phyloP scores from a whole-genome alignment of 2,329 filamentous ascomycete genomes.

The Fulvia fulva region DNA sequence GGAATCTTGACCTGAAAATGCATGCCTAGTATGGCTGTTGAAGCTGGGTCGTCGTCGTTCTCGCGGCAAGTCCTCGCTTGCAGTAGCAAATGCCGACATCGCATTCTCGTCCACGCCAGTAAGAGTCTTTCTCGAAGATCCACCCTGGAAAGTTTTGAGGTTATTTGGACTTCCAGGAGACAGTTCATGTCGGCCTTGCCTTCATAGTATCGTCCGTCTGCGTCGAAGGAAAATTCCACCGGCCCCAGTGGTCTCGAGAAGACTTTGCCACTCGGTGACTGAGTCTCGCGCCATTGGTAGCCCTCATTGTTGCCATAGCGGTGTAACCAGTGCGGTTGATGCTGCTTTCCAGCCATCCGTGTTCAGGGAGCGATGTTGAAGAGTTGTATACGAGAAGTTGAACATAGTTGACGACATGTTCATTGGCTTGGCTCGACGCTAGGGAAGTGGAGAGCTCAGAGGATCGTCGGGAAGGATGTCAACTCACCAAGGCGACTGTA shows the following conservation, averaged over 20 bases:
- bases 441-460: background rate
- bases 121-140: slow-evolving; percentile 35
- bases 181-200: slow-evolving; percentile 45
- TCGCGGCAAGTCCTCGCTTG: slow-evolving; percentile 29
- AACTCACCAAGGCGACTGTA: no score
- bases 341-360: background rate
- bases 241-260: slow-evolving; percentile 41
- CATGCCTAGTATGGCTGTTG: slow-evolving; percentile 16
- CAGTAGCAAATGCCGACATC: slow-evolving; percentile 39
- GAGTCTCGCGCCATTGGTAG: slow-evolving; percentile 35
- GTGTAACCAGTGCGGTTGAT: slow-evolving; percentile 36
- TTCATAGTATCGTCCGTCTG: slow-evolving; percentile 42
- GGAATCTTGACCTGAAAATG: slow-evolving; percentile 37
- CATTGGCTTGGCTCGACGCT: background rate
- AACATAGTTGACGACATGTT: background rate
- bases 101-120: slow-evolving; percentile 39
- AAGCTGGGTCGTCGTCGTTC: slow-evolving; percentile 6
- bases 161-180: slow-evolving; percentile 36
- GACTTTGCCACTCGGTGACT: slow-evolving; percentile 17
- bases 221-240: slow-evolving; percentile 44
- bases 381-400: background rate
- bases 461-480: background rate
- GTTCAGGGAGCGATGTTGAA: background rate
- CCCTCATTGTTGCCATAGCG: slow-evolving; percentile 37
- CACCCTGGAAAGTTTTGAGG: slow-evolving; percentile 28